Evolutionary conservation across 352 stramenopile species (phyloP).

Genomic region (Phytopythium montanum): DNA sequence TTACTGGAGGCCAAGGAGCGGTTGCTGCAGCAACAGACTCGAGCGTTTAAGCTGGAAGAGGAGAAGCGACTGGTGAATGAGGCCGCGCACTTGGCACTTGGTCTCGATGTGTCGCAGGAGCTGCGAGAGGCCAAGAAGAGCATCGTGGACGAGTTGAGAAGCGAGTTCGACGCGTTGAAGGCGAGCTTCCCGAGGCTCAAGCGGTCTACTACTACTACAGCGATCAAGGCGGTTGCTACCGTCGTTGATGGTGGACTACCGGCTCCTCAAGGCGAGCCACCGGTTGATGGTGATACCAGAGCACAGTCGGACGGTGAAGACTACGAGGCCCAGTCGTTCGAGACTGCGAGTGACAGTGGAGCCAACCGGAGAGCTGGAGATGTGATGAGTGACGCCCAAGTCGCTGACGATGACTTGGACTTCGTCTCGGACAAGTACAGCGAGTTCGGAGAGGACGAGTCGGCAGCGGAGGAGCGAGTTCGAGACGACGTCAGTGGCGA

Average conservation of each 20-base stretch:
- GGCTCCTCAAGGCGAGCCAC: background rate
- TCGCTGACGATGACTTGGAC: background rate
- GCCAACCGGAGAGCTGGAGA: background rate
- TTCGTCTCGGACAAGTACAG: background rate
- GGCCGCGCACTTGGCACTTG: conserved; percentile 34
- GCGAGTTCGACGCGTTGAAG: conserved; percentile 29
- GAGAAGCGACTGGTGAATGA: conserved; percentile 35
- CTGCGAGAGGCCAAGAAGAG: conserved; percentile 20
- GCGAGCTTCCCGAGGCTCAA: conserved; percentile 19
- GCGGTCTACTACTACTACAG: background rate
- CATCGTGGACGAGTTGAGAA: conserved; percentile 23
- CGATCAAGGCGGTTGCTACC: background rate
- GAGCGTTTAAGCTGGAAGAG: conserved; percentile 31
- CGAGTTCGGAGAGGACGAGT: conserved; percentile 1
- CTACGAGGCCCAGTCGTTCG: conserved; percentile 1
- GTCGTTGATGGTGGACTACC: background rate
- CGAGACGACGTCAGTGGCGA: background rate
- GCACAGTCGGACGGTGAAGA: background rate
- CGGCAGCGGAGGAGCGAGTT: background rate
- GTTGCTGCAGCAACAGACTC: conserved; percentile 26
- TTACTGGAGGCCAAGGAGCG: conserved; percentile 34
- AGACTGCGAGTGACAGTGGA: background rate
- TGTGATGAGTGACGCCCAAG: background rate
- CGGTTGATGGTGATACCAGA: background rate
- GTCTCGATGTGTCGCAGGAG: conserved; percentile 27